A percentile compares a stretch with the other conserved stretches of the same genome.
phyloP scores from a whole-genome alignment of 2,329 filamentous ascomycete species.

The Penicillium capsulatum region DNA sequence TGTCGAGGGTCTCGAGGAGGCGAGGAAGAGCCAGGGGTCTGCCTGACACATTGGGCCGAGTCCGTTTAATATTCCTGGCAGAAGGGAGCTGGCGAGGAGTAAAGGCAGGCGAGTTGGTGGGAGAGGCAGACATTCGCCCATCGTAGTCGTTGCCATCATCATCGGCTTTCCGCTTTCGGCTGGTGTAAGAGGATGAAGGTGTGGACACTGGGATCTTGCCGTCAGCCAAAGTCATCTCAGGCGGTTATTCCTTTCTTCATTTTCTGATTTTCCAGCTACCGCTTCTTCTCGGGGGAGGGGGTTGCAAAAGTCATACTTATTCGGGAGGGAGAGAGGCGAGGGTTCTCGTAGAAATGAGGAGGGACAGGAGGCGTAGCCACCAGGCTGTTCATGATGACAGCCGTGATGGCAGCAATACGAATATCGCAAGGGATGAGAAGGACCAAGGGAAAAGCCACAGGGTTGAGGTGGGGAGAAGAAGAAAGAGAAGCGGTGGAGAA shows the following conservation, averaged over 20 bases:
- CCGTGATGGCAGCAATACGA: slow-evolving; percentile 21
- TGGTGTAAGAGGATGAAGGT: slow-evolving; percentile 39
- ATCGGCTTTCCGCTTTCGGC: slow-evolving; percentile 84
- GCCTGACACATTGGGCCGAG: slow-evolving; percentile 65
- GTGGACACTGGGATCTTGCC: slow-evolving; percentile 38
- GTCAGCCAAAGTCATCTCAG: too few relatives aligned
- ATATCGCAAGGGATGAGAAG: slow-evolving; percentile 6
- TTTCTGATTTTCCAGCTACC: too few relatives aligned
- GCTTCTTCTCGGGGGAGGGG: too few relatives aligned
- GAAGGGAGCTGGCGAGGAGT: slow-evolving; percentile 64
- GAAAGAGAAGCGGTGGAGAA: slow-evolving; percentile 35
- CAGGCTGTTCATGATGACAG: slow-evolving; percentile 58
- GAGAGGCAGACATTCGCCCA: slow-evolving; percentile 89
- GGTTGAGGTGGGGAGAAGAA: slow-evolving; percentile 25
- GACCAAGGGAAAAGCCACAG: slow-evolving; percentile 16
- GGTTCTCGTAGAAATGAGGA: slow-evolving; percentile 60
- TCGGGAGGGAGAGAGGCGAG: slow-evolving; percentile 57
- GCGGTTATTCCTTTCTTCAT: too few relatives aligned
- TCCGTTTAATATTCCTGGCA: slow-evolving; percentile 63
- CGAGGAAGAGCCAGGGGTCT: slow-evolving; percentile 64
- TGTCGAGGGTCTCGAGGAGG: slow-evolving; percentile 90
- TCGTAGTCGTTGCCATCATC: slow-evolving; percentile 60
- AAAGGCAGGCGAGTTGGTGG: slow-evolving; percentile 73
- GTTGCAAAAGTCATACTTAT: slow-evolving; percentile 55
- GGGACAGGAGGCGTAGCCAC: slow-evolving; percentile 55